Evolutionary conservation across 2,329 filamentous ascomycete species (phyloP).

Genomic region (Apiospora arundinis): DNA sequence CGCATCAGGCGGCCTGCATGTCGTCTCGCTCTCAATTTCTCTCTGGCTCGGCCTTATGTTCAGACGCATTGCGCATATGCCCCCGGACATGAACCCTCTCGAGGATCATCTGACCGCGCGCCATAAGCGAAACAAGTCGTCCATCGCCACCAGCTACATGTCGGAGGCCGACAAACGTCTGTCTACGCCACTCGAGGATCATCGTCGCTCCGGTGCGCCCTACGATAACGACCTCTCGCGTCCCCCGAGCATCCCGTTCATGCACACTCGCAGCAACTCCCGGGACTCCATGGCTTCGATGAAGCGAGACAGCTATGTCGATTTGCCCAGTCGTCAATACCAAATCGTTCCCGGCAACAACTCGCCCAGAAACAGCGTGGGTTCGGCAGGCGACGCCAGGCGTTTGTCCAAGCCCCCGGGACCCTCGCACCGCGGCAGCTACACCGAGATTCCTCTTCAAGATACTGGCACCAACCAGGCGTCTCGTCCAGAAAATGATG

Average conservation of each 20-base stretch:
- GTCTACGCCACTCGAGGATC: slow-evolving; percentile 51
- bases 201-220: slow-evolving; percentile 49
- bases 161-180: slow-evolving; percentile 60
- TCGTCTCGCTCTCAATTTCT: slow-evolving; percentile 73
- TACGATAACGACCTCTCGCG: slow-evolving; percentile 51
- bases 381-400: slow-evolving; percentile 50
- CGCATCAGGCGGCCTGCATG: slow-evolving; percentile 69
- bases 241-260: slow-evolving; percentile 73
- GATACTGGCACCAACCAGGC: slow-evolving; percentile 41
- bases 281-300: slow-evolving; percentile 60
- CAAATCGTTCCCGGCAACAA: slow-evolving; percentile 53
- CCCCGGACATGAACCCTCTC: slow-evolving; percentile 94
- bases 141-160: slow-evolving; percentile 54
- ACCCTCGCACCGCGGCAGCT: slow-evolving; percentile 49
- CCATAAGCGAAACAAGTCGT: slow-evolving; percentile 78
- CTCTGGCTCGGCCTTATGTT: slow-evolving; percentile 81
- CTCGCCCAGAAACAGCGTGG: slow-evolving; percentile 49
- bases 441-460: slow-evolving; percentile 55
- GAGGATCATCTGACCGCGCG: slow-evolving; percentile 84
- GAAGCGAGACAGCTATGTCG: slow-evolving; percentile 57
- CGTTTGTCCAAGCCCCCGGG: slow-evolving; percentile 51
- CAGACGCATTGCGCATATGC: slow-evolving; percentile 79
- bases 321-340: slow-evolving; percentile 63
- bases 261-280: slow-evolving; percentile 75
- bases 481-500: slow-evolving; percentile 20